Conservation (phyloP, 148 eudicot species). For the Fagopyrum tataricum region DNA sequence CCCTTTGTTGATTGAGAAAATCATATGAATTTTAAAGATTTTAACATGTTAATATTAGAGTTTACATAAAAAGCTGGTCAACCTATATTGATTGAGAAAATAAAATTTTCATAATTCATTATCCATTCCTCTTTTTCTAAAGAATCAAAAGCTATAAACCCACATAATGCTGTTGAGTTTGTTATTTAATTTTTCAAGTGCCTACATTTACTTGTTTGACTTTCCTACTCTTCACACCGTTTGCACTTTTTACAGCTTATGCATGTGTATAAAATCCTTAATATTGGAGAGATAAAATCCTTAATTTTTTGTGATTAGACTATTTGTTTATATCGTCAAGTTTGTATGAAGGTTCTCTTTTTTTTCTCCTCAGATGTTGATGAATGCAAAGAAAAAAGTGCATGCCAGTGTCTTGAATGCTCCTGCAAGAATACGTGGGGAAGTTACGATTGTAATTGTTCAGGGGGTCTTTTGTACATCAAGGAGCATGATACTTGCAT, state of each 20-base stretch:
- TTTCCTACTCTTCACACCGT: no score
- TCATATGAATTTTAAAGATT: background rate
- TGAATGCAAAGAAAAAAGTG: slow-evolving; percentile 85
- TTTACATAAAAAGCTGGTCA: background rate
- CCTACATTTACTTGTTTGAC: no score
- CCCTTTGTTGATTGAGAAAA: background rate
- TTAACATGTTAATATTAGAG: background rate
- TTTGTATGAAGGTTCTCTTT: background rate
- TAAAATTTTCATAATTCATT: no score
- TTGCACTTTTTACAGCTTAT: no score
- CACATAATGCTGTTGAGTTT: no score
- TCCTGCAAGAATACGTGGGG: slow-evolving; percentile 97
- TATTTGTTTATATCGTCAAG: background rate
- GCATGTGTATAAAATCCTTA: no score
- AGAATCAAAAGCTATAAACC: no score
- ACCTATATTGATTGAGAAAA: no score
- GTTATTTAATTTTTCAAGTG: no score
- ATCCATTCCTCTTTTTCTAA: no score
- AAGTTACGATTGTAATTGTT: slow-evolving; percentile 78
- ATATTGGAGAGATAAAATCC: no score
- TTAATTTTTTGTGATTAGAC: no score
- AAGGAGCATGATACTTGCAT: slow-evolving; percentile 92
- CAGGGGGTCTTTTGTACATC: slow-evolving; percentile 71
- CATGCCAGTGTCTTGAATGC: slow-evolving; percentile 89
- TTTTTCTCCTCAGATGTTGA: slow-evolving; percentile 29